Evolutionary conservation across 2,329 filamentous ascomycete genomes (phyloP).

Genomic region (Drechslerella stenobrocha): DNA sequence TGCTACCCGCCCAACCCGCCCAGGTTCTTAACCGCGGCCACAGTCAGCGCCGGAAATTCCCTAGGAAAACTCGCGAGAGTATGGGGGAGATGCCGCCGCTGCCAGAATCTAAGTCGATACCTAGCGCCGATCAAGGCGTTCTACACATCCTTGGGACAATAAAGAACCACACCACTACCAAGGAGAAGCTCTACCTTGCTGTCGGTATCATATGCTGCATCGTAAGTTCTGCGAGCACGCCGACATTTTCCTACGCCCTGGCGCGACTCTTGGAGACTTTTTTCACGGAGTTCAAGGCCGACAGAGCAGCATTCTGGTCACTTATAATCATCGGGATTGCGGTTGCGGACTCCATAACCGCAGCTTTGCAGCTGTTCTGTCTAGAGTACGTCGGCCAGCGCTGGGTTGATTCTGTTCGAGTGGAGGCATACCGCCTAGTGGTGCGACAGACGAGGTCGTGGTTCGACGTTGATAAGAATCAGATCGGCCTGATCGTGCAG

Average conservation of each 20-base stretch:
- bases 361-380: conserved; percentile 69
- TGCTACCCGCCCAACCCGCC: neutral
- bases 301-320: conserved; percentile 67
- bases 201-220: conserved; percentile 66
- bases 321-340: conserved; percentile 71
- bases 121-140: conserved; percentile 55
- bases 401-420: conserved; percentile 76
- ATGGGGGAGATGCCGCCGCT: conserved; percentile 39
- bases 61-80: conserved; percentile 37
- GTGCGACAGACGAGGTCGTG: conserved; percentile 75
- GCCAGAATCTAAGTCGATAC: conserved; percentile 32
- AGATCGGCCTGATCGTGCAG: conserved; percentile 66
- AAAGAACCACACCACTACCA: conserved; percentile 66
- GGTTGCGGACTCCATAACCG: conserved; percentile 66
- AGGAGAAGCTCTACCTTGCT: conserved; percentile 62
- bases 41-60: conserved; percentile 24
- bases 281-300: conserved; percentile 53
- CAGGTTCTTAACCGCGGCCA: conserved; percentile 8
- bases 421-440: conserved; percentile 69
- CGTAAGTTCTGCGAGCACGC: conserved; percentile 68
- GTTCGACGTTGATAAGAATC: conserved; percentile 73
- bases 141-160: conserved; percentile 68
- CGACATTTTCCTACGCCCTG: conserved; percentile 75
- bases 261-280: conserved; percentile 62
- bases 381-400: conserved; percentile 71